Evolutionary conservation across 2,329 filamentous ascomycete species (phyloP).

Genomic region (Basipetospora chlamydospora): DNA sequence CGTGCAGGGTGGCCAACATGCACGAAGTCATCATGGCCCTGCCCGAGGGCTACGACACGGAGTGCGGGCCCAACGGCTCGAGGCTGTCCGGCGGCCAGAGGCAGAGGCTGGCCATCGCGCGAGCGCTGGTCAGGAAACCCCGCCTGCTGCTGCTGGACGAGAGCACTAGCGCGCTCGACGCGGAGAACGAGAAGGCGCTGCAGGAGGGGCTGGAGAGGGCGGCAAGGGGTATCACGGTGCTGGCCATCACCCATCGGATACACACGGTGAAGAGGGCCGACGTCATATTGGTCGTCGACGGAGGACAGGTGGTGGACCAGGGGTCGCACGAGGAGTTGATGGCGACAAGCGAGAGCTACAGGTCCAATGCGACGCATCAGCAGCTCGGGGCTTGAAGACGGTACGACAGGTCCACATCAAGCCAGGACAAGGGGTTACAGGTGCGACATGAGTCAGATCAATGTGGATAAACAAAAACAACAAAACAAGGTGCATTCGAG

Average conservation of each 20-base stretch:
- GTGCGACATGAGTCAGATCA: too few relatives aligned
- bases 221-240: conserved; percentile 36
- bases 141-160: conserved; percentile 67
- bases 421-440: too few relatives aligned
- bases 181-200: conserved; percentile 51
- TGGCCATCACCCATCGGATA: conserved; percentile 43
- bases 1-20: conserved; percentile 54
- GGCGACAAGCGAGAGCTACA: conserved; percentile 35
- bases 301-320: conserved; percentile 33
- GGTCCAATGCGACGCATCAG: conserved; percentile 36
- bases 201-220: conserved; percentile 51
- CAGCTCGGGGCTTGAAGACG: too few relatives aligned
- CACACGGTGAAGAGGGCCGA: conserved; percentile 42
- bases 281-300: conserved; percentile 42
- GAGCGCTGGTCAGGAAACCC: conserved; percentile 58
- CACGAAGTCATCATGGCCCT: conserved; percentile 51
- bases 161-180: conserved; percentile 65
- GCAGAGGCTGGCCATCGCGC: conserved; percentile 64
- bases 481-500: too few relatives aligned
- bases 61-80: conserved; percentile 57
- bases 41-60: conserved; percentile 51
- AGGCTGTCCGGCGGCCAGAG: conserved; percentile 66
- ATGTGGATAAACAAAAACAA: too few relatives aligned
- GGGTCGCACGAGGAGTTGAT: conserved; percentile 40
- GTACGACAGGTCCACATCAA: too few relatives aligned